phyloP scores from a whole-genome alignment of 371 early-diverging fungal species.

The Dichotomocladium elegans region DNA sequence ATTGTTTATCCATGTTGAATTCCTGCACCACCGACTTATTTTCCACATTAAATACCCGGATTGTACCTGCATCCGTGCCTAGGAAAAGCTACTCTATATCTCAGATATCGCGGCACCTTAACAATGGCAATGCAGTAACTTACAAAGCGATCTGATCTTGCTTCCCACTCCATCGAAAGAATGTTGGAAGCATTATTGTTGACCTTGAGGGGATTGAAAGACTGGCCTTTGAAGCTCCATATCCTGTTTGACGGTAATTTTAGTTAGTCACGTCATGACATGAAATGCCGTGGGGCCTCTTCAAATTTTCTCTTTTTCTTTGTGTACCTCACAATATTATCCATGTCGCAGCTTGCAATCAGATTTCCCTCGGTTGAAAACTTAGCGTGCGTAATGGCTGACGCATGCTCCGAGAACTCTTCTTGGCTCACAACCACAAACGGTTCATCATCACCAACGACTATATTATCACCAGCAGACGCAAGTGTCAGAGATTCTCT shows the following conservation, averaged over 20 bases:
- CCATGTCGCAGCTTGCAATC: constrained; percentile 67
- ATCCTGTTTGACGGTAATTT: no score
- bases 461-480: no score
- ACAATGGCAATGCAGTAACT: no score
- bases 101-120: neutral
- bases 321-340: constrained; percentile 46
- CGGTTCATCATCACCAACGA: constrained; percentile 27
- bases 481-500: no score
- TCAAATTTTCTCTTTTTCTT: neutral
- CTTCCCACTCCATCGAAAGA: constrained; percentile 60
- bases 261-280: no score
- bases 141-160: constrained; percentile 51
- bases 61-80: constrained; percentile 51
- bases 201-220: constrained; percentile 49
- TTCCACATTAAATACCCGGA: constrained; percentile 59
- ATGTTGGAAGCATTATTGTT: constrained; percentile 44
- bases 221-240: constrained; percentile 49
- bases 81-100: constrained; percentile 40
- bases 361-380: constrained; percentile 57
- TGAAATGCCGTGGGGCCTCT: no score
- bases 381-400: constrained; percentile 58
- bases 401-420: constrained; percentile 58
- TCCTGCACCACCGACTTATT: constrained; percentile 57
- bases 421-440: constrained; percentile 50
- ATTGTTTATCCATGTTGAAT: constrained; percentile 48